Evolutionary conservation across 1,139 yeast species (phyloP).

Genomic region (Geotrichum bryndzae): DNA sequence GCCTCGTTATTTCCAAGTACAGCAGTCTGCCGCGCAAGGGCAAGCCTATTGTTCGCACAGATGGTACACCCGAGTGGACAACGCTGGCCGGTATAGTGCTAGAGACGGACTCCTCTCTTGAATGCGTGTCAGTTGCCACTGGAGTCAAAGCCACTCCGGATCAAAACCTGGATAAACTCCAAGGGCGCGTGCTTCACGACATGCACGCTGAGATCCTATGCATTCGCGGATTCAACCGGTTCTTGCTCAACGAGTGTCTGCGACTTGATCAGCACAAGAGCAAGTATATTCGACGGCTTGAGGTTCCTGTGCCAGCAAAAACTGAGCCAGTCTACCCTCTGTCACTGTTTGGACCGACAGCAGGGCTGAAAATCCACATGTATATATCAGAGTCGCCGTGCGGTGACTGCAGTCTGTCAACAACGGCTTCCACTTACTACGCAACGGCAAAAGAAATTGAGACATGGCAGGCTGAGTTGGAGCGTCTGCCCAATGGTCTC

Average conservation of each 20-base stretch:
- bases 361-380: slow-evolving; percentile 44
- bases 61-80: slow-evolving; percentile 75
- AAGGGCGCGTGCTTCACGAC: slow-evolving; percentile 71
- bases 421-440: slow-evolving; percentile 23
- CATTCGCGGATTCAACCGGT: slow-evolving; percentile 58
- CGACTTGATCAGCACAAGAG: slow-evolving; percentile 14
- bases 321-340: neutral
- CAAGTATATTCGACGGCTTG: neutral
- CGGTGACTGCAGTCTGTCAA: slow-evolving; percentile 78
- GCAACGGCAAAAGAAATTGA: slow-evolving; percentile 26
- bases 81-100: slow-evolving; percentile 68
- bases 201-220: slow-evolving; percentile 83
- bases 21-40: slow-evolving; percentile 40
- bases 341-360: neutral
- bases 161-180: slow-evolving; percentile 29
- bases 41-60: slow-evolving; percentile 54
- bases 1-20: slow-evolving; percentile 34
- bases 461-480: slow-evolving; percentile 25
- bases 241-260: slow-evolving; percentile 37
- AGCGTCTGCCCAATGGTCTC: slow-evolving; percentile 31
- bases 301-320: slow-evolving; percentile 1
- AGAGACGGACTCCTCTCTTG: slow-evolving; percentile 33
- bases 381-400: slow-evolving; percentile 83
- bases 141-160: slow-evolving; percentile 80
- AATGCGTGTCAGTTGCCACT: slow-evolving; percentile 53